Conservation (phyloP, 768 basidiomycete species). For the Termitomyces heimii region DNA sequence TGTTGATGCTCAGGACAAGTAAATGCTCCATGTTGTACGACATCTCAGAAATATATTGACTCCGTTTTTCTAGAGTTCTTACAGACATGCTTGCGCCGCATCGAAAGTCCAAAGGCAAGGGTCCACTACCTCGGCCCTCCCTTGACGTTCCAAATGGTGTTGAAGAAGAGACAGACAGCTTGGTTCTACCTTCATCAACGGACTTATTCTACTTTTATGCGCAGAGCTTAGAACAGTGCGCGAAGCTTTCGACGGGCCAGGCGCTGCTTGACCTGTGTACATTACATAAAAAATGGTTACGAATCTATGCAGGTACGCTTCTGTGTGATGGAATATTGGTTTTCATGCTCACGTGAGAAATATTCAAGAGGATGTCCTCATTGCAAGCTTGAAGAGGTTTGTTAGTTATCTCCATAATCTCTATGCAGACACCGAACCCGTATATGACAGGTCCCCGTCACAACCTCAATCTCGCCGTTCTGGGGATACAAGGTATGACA, state of each 20-base stretch:
- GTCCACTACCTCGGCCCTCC: slow-evolving; percentile 53
- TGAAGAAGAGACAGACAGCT: slow-evolving; percentile 37
- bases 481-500: slow-evolving; percentile 72
- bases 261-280: slow-evolving; percentile 76
- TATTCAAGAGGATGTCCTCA: slow-evolving; percentile 84
- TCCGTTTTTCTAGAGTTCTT: slow-evolving; percentile 55
- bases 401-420: background rate
- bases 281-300: slow-evolving; percentile 91
- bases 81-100: slow-evolving; percentile 88
- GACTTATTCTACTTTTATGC: slow-evolving; percentile 97
- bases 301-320: slow-evolving; percentile 77
- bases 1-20: slow-evolving; percentile 96
- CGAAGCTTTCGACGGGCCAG: slow-evolving; percentile 80
- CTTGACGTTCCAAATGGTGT: slow-evolving; percentile 50
- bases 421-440: slow-evolving; percentile 5
- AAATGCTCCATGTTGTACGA: slow-evolving; percentile 12
- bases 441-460: slow-evolving; percentile 25
- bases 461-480: slow-evolving; percentile 57
- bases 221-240: slow-evolving; percentile 91
- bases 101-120: slow-evolving; percentile 39
- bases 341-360: slow-evolving; percentile 5
- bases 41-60: background rate
- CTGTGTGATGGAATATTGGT: background rate
- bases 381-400: slow-evolving; percentile 68
- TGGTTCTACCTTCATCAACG: slow-evolving; percentile 88